Evolutionary conservation across 768 basidiomycete species (phyloP), one percentile per base, ranked within the genome.

Genomic region (Rhizopogon rudus): DNA sequence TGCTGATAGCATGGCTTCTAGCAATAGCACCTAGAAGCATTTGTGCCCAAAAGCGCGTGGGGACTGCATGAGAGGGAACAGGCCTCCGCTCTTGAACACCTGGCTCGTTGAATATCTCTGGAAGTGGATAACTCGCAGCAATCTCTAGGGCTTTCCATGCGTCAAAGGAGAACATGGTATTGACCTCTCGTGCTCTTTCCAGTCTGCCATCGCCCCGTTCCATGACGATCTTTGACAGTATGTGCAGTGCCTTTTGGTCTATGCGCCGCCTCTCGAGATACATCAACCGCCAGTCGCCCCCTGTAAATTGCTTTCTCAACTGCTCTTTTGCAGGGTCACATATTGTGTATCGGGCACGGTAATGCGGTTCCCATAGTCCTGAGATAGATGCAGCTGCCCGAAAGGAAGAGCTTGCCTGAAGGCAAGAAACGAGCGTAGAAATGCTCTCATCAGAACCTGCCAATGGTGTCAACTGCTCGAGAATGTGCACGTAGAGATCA

Each of bases 101-200:
- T 25, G 62, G 65, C 16, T 56, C 61, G 45, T 54, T 49, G 49
- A 75, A 66, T 45, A 61, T 58, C 35, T 60, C 54, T 0, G 77
- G 75, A 35, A 77, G 49, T 22, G 75, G 63, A 16, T 70, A 67
- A 20, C 65, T 61, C 29, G 70, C 62, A 60, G 78, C 75, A 13
- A 73, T 59, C 17, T 77, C 71, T 52, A 86, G 62, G 16, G 65
- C 76, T 61, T 84, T 79, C 81, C 81, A 86, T 40, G 78, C 74
- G 56, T 86, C 85, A 57, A 80, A 75, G 10, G 73, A 73, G 59
- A 77, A 66, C 40, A 66, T 66, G n/a, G 71, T 63, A 22, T 63
- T 68, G 12, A 83, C 56, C 39, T 68, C 64, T 43, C 71, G 63
- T 14, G 78, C 79, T 56, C 66, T 61, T 33, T 69, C 67, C 43